Base-by-base conservation (phyloP, 768 basidiomycete genomes). In the Mycena kentingensis region DNA sequence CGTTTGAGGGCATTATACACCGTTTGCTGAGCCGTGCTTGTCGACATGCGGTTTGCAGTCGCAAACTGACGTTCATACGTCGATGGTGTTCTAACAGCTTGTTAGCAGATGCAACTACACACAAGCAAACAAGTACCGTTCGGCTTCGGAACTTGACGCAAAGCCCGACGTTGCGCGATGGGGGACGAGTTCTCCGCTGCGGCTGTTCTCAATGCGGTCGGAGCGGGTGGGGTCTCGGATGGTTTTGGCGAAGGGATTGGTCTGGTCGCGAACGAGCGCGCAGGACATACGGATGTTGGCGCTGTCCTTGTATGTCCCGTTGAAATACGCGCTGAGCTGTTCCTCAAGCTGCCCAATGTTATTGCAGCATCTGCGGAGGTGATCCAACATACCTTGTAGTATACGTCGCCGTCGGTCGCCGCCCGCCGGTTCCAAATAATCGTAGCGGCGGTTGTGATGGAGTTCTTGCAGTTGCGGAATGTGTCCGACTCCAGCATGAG, bases 401-500 rank as follows among this genome's bases (percentile, higher is more conserved):
- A 51, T 19, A 51, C 32, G n/a, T 44, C 42, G 2, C 10, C 12
- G 4, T 3, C 32, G 11, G 4, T 24, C 31, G 43, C 50, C 7
- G 50, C 42, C 24, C 37, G 27, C 15, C 13, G 32, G 29, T 51
- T 51, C 41, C 34, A 51, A 11, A 51, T 51, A 11, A 27, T 34
- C 3, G 41, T 29, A 3, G 50, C 32, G 11, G 16, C 19, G 26
- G 32, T 26, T 3, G 42, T 44, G n/a, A 44, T 29, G 3, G 50
- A 18, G 21, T 41, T 51, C 15, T 21, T 27, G 50, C 41, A 51
- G 3, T 31, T 44, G 16, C 38, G 50, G 15, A 51, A 44, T 13
- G 50, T 19, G 5, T 26, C n/a, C 12, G 38, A 42, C 5, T 28
- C 44, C 18, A 27, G 49, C 54, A 61, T 75, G 54, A 51, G 61